These are phyloP conservation scores for Acephala macrosclerotiorum DNA, from an alignment of 2,329 filamentous ascomycete species.

Conservation along the genomic window DNA sequence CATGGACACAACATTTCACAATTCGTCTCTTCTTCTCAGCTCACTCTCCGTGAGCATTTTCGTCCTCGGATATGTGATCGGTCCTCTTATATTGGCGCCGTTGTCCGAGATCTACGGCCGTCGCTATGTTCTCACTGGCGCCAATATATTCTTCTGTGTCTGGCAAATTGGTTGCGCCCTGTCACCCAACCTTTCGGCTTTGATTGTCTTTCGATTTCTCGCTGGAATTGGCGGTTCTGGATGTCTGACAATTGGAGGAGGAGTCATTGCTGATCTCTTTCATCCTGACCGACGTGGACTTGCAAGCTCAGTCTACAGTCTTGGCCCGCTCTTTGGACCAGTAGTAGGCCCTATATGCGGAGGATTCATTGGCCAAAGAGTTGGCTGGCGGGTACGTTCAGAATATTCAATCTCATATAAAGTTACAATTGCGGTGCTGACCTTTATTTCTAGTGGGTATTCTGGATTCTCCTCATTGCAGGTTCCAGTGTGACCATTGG, in stretches of 20 bases:
- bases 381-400: slow-evolving; percentile 50
- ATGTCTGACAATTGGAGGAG: slow-evolving; percentile 52
- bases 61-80: slow-evolving; percentile 64
- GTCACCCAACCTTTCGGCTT: slow-evolving; percentile 54
- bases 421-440: no score
- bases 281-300: slow-evolving; percentile 41
- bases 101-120: slow-evolving; percentile 72
- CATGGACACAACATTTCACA: slow-evolving; percentile 38
- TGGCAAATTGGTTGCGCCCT: slow-evolving; percentile 72
- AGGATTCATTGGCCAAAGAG: slow-evolving; percentile 51
- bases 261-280: slow-evolving; percentile 52
- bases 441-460: slow-evolving; percentile 39
- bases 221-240: slow-evolving; percentile 55
- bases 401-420: slow-evolving; percentile 35
- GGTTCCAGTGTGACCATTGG: slow-evolving; percentile 42
- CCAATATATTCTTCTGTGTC: slow-evolving; percentile 66
- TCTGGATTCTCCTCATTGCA: slow-evolving; percentile 57
- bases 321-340: slow-evolving; percentile 42
- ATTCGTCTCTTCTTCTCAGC: slow-evolving; percentile 34
- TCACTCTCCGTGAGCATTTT: slow-evolving; percentile 54
- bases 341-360: slow-evolving; percentile 42
- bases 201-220: slow-evolving; percentile 57
- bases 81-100: slow-evolving; percentile 63
- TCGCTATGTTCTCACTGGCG: slow-evolving; percentile 59
- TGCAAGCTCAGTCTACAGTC: slow-evolving; percentile 41